A percentile compares a stretch with the other conserved stretches of the same genome.
These are phyloP conservation scores for Paxillus rubicundulus DNA, from an alignment of 768 basidiomycete species.

Conservation along the genomic window DNA sequence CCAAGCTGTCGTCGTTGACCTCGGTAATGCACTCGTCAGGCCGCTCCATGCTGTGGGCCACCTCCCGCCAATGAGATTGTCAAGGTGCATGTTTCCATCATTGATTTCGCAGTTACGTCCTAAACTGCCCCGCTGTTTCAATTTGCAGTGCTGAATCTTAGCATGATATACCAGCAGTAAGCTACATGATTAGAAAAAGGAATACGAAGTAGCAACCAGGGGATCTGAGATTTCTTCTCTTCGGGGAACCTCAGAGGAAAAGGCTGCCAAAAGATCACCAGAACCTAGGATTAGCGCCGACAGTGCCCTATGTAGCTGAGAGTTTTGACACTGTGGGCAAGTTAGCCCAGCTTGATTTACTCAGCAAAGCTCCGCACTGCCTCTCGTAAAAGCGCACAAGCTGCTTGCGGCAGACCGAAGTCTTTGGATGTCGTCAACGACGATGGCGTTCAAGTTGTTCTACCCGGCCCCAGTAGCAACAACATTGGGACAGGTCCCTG, in stretches of 20 bases:
- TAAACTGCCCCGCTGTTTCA: background rate
- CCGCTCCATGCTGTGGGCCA: background rate
- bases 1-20: background rate
- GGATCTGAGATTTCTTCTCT: background rate
- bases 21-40: background rate
- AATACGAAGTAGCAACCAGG: background rate
- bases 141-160: constrained; percentile 8
- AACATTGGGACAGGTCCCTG: constrained; percentile 49
- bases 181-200: background rate
- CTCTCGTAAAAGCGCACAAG: constrained; percentile 3
- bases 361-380: constrained; percentile 19
- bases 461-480: constrained; percentile 50
- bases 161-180: background rate
- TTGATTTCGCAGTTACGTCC: background rate
- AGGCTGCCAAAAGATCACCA: background rate
- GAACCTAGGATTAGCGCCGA: background rate
- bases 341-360: constrained; percentile 17
- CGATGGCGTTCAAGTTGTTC: constrained; percentile 27
- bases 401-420: background rate
- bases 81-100: background rate
- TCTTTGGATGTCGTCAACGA: constrained; percentile 14
- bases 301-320: background rate
- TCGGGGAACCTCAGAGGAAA: background rate
- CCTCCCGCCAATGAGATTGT: background rate
- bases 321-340: constrained; percentile 11